phyloP scores from a whole-genome alignment of 805 yeast species.

The Starmerella lactis-condensi region DNA sequence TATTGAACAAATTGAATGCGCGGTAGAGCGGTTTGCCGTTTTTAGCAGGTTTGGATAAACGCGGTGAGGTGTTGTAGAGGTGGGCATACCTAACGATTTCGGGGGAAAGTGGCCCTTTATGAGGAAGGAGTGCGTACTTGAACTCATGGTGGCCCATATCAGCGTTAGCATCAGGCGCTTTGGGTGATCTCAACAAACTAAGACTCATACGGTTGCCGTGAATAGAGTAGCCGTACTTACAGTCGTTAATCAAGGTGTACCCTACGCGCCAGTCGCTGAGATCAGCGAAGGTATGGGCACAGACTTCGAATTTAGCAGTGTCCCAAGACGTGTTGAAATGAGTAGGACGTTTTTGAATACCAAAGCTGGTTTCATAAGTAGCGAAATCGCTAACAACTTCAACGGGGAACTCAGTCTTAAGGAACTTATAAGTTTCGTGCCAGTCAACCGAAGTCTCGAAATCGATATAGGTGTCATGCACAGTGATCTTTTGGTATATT shows the following conservation, averaged over 20 bases:
- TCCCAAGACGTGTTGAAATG: slow-evolving; percentile 95
- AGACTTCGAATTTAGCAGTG: slow-evolving; percentile 86
- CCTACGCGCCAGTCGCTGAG: slow-evolving; percentile 76
- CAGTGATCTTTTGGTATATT: slow-evolving; percentile 12
- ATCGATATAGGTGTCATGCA: slow-evolving; percentile 26
- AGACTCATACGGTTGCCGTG: slow-evolving; percentile 86
- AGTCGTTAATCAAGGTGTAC: slow-evolving; percentile 63
- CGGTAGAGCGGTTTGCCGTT: not conserved
- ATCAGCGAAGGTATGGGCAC: slow-evolving; percentile 87
- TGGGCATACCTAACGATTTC: slow-evolving; percentile 58
- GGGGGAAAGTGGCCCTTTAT: slow-evolving; percentile 42
- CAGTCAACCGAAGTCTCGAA: slow-evolving; percentile 48
- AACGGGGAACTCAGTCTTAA: slow-evolving; percentile 91
- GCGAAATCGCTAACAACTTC: slow-evolving; percentile 60
- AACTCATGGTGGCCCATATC: slow-evolving; percentile 81
- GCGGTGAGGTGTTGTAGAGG: slow-evolving; percentile 57
- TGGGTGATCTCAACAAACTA: slow-evolving; percentile 74
- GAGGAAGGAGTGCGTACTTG: slow-evolving; percentile 73
- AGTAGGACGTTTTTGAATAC: slow-evolving; percentile 78
- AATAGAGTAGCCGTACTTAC: slow-evolving; percentile 79
- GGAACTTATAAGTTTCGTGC: slow-evolving; percentile 73
- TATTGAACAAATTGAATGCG: not conserved
- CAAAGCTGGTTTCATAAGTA: slow-evolving; percentile 84
- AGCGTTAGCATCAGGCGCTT: slow-evolving; percentile 85
- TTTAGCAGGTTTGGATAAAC: slow-evolving; percentile 9